These are phyloP conservation scores for Pleurotus giganteus DNA, from an alignment of 768 basidiomycete genomes.

Conservation along the genomic window DNA sequence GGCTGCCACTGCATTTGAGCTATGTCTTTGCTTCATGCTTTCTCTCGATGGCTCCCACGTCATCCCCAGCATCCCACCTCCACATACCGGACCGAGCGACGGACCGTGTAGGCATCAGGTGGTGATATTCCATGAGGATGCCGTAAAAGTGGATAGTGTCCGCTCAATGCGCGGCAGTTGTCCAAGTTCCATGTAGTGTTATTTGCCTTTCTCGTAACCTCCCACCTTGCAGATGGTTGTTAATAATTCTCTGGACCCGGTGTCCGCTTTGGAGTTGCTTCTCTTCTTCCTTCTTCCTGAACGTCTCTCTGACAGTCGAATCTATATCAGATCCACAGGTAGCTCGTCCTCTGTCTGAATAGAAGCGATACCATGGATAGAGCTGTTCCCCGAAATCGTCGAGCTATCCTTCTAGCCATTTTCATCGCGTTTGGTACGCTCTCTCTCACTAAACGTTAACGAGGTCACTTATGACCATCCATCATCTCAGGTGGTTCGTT, in stretches of 20 bases:
- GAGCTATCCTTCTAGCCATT: slow-evolving; percentile 61
- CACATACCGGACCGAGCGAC: not conserved
- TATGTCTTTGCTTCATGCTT: too few relatives aligned
- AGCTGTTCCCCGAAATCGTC: slow-evolving; percentile 59
- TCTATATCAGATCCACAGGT: not conserved
- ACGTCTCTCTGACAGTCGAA: not conserved
- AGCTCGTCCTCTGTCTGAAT: not conserved
- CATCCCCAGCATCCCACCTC: too few relatives aligned
- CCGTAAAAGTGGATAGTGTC: not conserved
- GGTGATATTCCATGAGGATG: slow-evolving; percentile 1
- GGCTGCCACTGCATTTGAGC: not conserved
- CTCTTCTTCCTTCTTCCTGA: slow-evolving; percentile 18
- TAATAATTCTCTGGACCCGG: not conserved
- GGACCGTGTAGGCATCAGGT: slow-evolving; percentile 1
- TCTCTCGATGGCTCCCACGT: too few relatives aligned
- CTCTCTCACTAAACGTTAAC: too few relatives aligned
- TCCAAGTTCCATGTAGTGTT: not conserved
- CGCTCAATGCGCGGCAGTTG: not conserved
- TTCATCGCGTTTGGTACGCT: slow-evolving; percentile 76
- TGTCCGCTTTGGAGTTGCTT: slow-evolving; percentile 11
- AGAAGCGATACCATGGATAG: slow-evolving; percentile 23
- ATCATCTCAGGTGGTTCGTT: not conserved
- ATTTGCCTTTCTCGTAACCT: not conserved
- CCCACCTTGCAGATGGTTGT: not conserved
- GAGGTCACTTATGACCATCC: too few relatives aligned